Evolutionary conservation across 305 asterid genomes (phyloP).

Genomic region (Galium porrigens): DNA sequence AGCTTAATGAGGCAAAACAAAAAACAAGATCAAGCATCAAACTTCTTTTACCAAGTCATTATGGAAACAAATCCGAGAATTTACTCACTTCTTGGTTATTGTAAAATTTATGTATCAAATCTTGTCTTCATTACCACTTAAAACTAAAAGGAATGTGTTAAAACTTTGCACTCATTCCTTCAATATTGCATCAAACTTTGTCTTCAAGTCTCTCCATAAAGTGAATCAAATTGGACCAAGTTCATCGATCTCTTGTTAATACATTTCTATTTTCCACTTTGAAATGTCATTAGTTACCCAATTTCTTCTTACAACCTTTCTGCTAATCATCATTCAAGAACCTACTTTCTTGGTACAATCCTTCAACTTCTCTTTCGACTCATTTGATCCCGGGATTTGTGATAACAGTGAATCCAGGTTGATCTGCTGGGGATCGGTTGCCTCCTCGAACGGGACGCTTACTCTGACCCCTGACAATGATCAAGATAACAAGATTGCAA

Average conservation of each 20-base stretch:
- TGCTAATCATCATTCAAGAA: not conserved
- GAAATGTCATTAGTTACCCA: not conserved
- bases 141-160: not conserved
- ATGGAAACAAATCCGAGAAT: slow-evolving; percentile 10
- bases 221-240: not conserved
- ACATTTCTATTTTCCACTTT: not conserved
- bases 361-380: slow-evolving; percentile 34
- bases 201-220: not conserved
- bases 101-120: slow-evolving; percentile 1
- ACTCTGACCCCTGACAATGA: slow-evolving; percentile 29
- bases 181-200: slow-evolving; percentile 11
- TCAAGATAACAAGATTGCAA: slow-evolving; percentile 30
- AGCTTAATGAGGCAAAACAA: not conserved
- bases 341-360: slow-evolving; percentile 22
- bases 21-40: slow-evolving; percentile 6
- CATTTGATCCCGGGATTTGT: slow-evolving; percentile 34
- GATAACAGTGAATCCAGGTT: slow-evolving; percentile 19
- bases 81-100: not conserved
- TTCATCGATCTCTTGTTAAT: not conserved
- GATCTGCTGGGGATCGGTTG: slow-evolving; percentile 50
- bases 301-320: not conserved
- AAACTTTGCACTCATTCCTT: not conserved
- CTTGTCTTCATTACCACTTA: slow-evolving; percentile 9
- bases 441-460: slow-evolving; percentile 26
- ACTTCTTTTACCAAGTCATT: not conserved